Conservation (phyloP, 2,329 filamentous ascomycete species). For the Verticillium isaacii region DNA sequence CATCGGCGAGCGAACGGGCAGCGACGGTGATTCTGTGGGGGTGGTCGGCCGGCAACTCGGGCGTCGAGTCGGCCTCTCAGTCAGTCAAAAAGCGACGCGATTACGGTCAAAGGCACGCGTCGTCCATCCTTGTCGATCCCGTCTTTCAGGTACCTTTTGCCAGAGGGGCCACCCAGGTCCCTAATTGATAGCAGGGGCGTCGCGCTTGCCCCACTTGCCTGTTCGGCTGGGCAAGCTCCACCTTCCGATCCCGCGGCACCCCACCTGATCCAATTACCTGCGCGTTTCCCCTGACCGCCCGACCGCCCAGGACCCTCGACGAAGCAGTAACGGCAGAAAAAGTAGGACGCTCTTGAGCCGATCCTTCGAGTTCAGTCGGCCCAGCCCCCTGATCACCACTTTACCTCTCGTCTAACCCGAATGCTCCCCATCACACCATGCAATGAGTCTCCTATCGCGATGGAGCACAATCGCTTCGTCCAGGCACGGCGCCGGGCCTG, state of each 20-base stretch:
- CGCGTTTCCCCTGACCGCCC: slow-evolving; percentile 4
- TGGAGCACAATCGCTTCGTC: slow-evolving; percentile 6
- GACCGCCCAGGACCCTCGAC: slow-evolving; percentile 7
- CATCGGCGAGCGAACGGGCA: too few relatives aligned
- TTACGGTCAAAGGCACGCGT: neutral
- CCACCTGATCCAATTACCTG: neutral
- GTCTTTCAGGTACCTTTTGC: neutral
- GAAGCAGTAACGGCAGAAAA: slow-evolving; percentile 10
- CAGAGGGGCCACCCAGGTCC: neutral
- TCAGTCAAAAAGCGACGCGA: neutral
- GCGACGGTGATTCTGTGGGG: too few relatives aligned
- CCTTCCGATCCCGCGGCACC: neutral
- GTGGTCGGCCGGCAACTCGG: neutral
- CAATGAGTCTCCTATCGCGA: slow-evolving; percentile 12
- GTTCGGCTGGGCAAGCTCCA: neutral
- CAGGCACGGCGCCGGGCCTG: neutral
- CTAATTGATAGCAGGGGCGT: neutral
- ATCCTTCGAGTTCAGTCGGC: neutral
- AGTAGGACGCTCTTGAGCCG: neutral
- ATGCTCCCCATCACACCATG: slow-evolving; percentile 3
- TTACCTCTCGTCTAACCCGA: neutral
- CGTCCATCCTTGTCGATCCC: neutral
- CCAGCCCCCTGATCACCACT: neutral
- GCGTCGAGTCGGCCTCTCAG: neutral
- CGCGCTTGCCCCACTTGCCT: neutral